Conservation (phyloP, 192 early-diverging fungal genomes). For the Backusella australiensis region DNA sequence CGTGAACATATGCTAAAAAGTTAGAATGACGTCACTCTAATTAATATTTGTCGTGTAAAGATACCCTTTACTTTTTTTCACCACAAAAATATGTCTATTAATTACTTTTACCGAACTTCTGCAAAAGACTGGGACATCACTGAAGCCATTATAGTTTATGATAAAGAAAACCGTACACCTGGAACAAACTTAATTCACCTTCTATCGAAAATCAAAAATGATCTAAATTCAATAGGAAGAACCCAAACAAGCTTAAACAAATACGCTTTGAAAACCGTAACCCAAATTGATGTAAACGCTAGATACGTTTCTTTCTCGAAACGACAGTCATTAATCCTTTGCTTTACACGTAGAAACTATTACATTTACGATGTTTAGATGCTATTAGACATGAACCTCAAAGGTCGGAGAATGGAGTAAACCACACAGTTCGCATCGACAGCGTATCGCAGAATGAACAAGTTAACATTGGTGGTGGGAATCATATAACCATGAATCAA, state of each 20-base stretch:
- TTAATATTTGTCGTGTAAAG: no score
- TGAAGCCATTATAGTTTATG: neutral
- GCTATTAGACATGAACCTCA: neutral
- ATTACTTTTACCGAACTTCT: no score
- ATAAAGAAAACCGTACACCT: neutral
- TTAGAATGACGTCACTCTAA: no score
- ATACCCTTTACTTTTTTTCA: no score
- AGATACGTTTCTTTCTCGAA: slow-evolving; percentile 5
- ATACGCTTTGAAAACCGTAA: neutral
- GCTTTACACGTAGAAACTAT: no score
- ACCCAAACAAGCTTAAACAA: neutral
- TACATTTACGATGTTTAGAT: neutral
- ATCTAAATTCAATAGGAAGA: slow-evolving; percentile 6
- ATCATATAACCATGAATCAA: neutral
- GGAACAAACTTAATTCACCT: neutral
- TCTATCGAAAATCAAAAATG: neutral
- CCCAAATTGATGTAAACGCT: neutral
- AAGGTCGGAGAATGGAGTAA: neutral
- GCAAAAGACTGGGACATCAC: no score
- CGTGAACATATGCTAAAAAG: no score
- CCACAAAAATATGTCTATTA: no score
- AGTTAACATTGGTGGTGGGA: neutral
- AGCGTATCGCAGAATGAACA: neutral
- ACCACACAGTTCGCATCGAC: neutral
- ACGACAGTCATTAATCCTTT: neutral